phyloP scores from a whole-genome alignment of 2,329 filamentous ascomycete genomes.

The Colletotrichum australisinense region DNA sequence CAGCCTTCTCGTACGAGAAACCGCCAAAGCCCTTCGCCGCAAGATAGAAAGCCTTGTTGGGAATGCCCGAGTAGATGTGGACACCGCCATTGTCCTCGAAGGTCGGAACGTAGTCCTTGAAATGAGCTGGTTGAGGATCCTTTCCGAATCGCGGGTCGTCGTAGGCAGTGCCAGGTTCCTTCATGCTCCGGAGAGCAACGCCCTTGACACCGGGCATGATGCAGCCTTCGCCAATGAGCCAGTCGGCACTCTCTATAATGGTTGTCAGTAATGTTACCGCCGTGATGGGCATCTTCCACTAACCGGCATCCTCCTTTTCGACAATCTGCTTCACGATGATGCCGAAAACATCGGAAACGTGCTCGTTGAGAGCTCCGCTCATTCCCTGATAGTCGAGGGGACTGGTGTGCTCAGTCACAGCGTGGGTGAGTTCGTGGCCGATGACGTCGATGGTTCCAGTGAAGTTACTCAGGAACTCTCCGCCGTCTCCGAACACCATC shows the following conservation, averaged over 20 bases:
- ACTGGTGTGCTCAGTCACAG: conserved; percentile 62
- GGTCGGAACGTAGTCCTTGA: conserved; percentile 54
- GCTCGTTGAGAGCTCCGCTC: conserved; percentile 67
- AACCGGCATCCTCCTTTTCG: conserved; percentile 53
- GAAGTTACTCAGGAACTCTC: conserved; percentile 63
- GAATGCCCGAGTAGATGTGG: conserved; percentile 67
- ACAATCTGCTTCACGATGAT: conserved; percentile 67
- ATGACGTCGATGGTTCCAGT: conserved; percentile 66
- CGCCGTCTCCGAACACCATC: conserved; percentile 69
- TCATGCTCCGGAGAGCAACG: conserved; percentile 65
- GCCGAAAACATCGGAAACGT: conserved; percentile 67
- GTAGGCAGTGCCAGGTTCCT: conserved; percentile 63
- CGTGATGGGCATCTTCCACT: not conserved
- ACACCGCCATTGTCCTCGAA: conserved; percentile 64
- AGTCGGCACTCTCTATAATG: conserved; percentile 55
- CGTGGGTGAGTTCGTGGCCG: conserved; percentile 68
- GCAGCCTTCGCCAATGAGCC: conserved; percentile 66
- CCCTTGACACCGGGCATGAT: conserved; percentile 63
- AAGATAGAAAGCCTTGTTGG: conserved; percentile 68
- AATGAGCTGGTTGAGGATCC: conserved; percentile 63
- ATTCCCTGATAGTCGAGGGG: conserved; percentile 63
- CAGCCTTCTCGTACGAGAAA: conserved; percentile 65
- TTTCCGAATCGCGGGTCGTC: conserved; percentile 64
- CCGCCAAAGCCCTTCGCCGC: conserved; percentile 60
- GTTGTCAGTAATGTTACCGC: not conserved